Evolutionary conservation across 768 basidiomycete genomes (phyloP), one percentile per base, ranked within the genome.

Genomic region (Lentinula raphanica): DNA sequence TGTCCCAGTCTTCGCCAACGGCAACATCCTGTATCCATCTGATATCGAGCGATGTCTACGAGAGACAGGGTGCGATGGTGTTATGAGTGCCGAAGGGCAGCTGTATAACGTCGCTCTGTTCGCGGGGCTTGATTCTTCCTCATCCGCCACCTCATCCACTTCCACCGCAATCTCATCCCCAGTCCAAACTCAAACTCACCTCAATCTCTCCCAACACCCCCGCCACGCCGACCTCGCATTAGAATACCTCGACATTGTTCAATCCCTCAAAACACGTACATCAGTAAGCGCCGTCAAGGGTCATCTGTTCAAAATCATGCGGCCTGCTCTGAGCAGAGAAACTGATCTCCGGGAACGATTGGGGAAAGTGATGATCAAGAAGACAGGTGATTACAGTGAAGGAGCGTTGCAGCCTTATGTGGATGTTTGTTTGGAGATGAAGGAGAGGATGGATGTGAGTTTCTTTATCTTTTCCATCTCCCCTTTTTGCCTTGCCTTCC

Each of bases 1-100:
- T 0, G 83, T 99, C 0, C 96, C 95, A 3, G 94, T 99, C 3
- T 92, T 99, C 68, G 95, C 96, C 0, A 99, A 99, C 70, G 97
- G 97, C 28, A 98, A 98, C 69, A 84, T 98, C 59, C 84, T 98
- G 12, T 92, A 87, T 69, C 81, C 88, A 44, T 79, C 84, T n/a
- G 95, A 98, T 70, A 82, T 98, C 48, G 78, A 80, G 51, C 74
- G 76, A 11, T 98, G 94, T 69, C 73, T 99, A 31, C 79, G 81
- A 23, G 82, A 83, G 49, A 99, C 97, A 0, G 92, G 94, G 13
- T 88, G 85, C 5, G 94, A 97, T 65, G 96, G 85, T 0, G 86
- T 98, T 58, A 97, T 98, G 94, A 87, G 85, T 42, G 97, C 95
- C 1, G 97, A 97, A 73, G 95, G 92, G 0, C 87, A 95, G 61